Base-by-base conservation (phyloP, 345 rosid species). In the Populus nigra region DNA sequence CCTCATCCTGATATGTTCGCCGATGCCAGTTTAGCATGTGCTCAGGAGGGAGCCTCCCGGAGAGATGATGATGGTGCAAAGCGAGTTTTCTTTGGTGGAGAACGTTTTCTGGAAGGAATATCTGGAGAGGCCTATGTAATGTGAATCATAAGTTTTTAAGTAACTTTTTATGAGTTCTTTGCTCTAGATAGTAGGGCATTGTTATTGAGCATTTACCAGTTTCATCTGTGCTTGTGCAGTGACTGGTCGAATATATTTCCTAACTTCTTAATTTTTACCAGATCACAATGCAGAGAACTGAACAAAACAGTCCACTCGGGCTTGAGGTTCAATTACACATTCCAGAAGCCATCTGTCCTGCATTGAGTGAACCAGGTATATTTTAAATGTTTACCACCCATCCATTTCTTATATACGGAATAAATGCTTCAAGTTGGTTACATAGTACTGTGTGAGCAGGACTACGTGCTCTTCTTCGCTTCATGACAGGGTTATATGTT, bases 1-100 rank as follows among this genome's bases (percentile, higher is more conserved):
- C 99, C 99, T 74, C 98, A 96, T 89, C 99, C 99, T 83, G 99
- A 96, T 87, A 96, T 96, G 99, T 96, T 96, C 82, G 79, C 91
- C 61, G 99, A 96, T 71, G 93, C 92, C 80, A 95, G 86, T 86
- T 80, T 95, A 85, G 97, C 92, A 62, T 85, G 91, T 38, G 77
- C 89, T 65, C 87, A 88, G 75, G 94, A 87, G 83, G 89, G 82
- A 69, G 86, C 80, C 47, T 78, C 90, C 78, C 88, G 86, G 55
- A 96, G 97, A 87, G 99, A 92, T 81, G 95, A 93, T 84, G 99
- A 96, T 88, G 99, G 99, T 68, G 99, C 98, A 73, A 96, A 96
- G 86, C 86, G 99, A 75, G 97, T 85, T 76, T 96, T 96, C 92
- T 96, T 96, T 90, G 99, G 99, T 49, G 99, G 99, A 81, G 99